Conservation (phyloP, 345 rosid species). For the Rubroshorea leprosula region DNA sequence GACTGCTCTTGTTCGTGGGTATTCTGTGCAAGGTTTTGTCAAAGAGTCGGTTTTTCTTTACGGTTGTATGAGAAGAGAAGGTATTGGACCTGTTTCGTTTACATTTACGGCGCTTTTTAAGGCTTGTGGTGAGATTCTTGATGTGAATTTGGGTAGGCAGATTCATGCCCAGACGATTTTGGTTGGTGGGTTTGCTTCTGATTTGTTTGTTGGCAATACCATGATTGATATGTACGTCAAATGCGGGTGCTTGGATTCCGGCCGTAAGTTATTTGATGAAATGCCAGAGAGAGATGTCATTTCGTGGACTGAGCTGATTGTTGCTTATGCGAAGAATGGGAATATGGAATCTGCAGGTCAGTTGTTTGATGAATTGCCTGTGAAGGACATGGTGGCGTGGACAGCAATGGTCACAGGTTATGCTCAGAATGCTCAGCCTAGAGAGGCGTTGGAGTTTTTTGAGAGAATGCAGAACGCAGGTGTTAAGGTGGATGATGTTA, state of each 20-base stretch:
- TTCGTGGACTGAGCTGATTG: conserved; percentile 65
- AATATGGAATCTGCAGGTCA: conserved; percentile 49
- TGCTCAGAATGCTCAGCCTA: conserved; percentile 67
- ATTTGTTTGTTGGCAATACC: conserved; percentile 58
- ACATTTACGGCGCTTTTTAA: conserved; percentile 76
- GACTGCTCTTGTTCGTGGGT: conserved; percentile 70
- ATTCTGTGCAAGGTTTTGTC: conserved; percentile 34
- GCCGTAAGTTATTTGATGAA: conserved; percentile 64
- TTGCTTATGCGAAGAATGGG: conserved; percentile 46
- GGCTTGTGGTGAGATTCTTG: conserved; percentile 35
- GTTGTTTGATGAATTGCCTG: conserved; percentile 43
- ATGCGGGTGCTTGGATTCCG: conserved; percentile 46
- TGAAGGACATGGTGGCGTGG: conserved; percentile 66
- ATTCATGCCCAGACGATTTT: conserved; percentile 67
- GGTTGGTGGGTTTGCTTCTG: conserved; percentile 56
- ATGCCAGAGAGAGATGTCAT: conserved; percentile 56
- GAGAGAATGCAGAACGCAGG: conserved; percentile 54
- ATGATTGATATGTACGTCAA: conserved; percentile 57
- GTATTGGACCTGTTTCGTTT: conserved; percentile 54
- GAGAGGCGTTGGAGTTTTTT: conserved; percentile 54
- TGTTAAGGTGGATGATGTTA: conserved; percentile 44
- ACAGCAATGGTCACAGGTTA: conserved; percentile 74
- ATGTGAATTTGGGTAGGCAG: conserved; percentile 54
- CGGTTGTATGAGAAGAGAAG: conserved; percentile 43
- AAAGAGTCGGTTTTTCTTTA: conserved; percentile 38